Base-by-base conservation (phyloP, 2,329 filamentous ascomycete species). In the Pestalotiopsis sp. region DNA sequence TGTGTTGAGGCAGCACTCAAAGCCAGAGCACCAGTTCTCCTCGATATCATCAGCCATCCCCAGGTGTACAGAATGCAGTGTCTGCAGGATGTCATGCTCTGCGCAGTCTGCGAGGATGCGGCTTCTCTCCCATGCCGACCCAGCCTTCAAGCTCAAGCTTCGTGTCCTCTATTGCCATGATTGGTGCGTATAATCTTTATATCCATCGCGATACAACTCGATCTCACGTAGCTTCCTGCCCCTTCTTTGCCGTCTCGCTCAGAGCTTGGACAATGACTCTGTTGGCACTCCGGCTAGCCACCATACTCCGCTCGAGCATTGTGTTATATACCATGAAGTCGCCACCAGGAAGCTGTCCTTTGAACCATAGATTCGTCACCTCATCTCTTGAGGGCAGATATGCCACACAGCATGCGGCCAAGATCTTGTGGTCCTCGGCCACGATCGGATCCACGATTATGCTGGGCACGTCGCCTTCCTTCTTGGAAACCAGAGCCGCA, bases 291-390 rank as follows among this genome's bases (percentile, higher is more conserved):
- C 77, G 80, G 31, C 82, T 82, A 2, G 83, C 82, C 23, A 80
- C 71, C 38, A 85, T 76, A 23, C 80, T 81, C 70, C 78, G 79
- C 70, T 84, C 80, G 3, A 84, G 76, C 72, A 85, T 73, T 52
- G 78, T 77, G 62, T 80, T 79, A 72, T 84, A 84, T 38, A 82
- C 68, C 49, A 77, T 74, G 59, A 79, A 76, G 63, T 83, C 80
- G 70, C 82, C 81, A 3, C 82, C 79, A 2, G 86, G 82, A 9
- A 88, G 70, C 69, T 84, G 82, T 5, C 96, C 95, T 82, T 95
- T 98, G 76, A 97, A 88, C 96, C 96, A 99, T 20, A 98, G 81
- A 77, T 97, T 95, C 9, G 95, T 98, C 65, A 98, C 90, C 80
- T 99, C 96, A 74, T 98, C 95, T 71, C 95, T 87, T 25, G 86